phyloP scores from a whole-genome alignment of 495 filamentous ascomycete species.

The Podospora fimiseda region DNA sequence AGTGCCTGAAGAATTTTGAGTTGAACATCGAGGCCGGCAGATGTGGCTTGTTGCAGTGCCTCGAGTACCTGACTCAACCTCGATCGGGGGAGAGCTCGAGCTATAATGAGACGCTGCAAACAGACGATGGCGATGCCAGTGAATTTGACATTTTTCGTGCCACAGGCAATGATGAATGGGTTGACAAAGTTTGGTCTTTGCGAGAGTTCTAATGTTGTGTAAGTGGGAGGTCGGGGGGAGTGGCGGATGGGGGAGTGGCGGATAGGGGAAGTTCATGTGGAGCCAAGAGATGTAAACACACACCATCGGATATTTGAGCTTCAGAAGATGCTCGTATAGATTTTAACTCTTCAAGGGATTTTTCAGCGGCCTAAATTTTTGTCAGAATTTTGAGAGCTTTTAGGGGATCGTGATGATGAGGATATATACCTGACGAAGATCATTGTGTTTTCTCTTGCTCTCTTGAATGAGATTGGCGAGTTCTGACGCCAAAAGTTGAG shows the following conservation, averaged over 20 bases:
- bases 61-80: conserved; percentile 77
- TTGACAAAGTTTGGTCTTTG: conserved; percentile 76
- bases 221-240: conserved; percentile 2
- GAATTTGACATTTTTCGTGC: conserved; percentile 80
- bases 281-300: conserved; percentile 14
- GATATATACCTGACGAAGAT: conserved; percentile 68
- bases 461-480: conserved; percentile 90
- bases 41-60: conserved; percentile 74
- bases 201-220: conserved; percentile 60
- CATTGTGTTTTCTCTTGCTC: conserved; percentile 85
- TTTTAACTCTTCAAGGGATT: conserved; percentile 86
- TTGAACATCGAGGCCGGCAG: conserved; percentile 76
- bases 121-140: conserved; percentile 80
- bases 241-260: neutral
- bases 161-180: conserved; percentile 88
- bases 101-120: conserved; percentile 79
- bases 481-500: conserved; percentile 83
- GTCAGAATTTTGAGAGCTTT: neutral
- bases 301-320: conserved; percentile 78
- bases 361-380: conserved; percentile 76
- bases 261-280: neutral
- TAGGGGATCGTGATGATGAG: neutral
- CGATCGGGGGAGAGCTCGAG: conserved; percentile 63
- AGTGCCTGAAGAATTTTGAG: conserved; percentile 92
- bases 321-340: conserved; percentile 68